phyloP scores from a whole-genome alignment of 2,329 filamentous ascomycete genomes.

The Diplodia scrobiculata region DNA sequence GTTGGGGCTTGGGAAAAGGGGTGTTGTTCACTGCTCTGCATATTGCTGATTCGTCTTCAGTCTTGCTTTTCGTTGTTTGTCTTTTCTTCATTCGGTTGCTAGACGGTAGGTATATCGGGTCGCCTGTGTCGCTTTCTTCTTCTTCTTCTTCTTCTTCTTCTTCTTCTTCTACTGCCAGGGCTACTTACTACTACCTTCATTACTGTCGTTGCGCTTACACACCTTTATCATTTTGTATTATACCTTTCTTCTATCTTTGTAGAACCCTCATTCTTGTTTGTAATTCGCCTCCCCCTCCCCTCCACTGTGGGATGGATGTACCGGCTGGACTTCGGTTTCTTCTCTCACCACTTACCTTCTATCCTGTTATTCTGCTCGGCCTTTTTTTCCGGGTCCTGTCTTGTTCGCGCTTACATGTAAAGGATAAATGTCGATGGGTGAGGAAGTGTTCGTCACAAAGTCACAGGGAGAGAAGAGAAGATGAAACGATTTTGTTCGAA shows the following conservation, averaged over 20 bases:
- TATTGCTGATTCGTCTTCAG: neutral
- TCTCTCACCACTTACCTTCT: neutral
- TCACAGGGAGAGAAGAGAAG: neutral
- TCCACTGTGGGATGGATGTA: neutral
- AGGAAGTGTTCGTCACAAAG: no score
- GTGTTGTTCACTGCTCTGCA: neutral
- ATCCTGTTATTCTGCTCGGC: neutral
- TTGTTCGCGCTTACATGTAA: neutral
- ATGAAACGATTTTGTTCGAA: neutral
- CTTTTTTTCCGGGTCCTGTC: neutral
- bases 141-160: neutral
- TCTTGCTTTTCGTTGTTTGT: neutral
- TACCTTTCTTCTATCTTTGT: neutral
- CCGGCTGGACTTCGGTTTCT: conserved; percentile 9
- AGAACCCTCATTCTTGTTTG: neutral
- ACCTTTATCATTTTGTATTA: neutral
- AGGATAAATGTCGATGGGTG: neutral
- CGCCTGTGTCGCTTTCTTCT: neutral
- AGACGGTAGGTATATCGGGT: neutral
- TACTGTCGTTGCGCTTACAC: neutral
- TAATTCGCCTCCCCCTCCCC: neutral
- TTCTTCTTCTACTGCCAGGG: neutral
- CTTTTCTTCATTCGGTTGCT: neutral
- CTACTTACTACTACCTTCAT: neutral
- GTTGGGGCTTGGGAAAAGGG: neutral